A percentile compares a stretch with the other conserved stretches of the same genome.
These are phyloP conservation scores for Drechslerella dactyloides DNA, from an alignment of 2,329 filamentous ascomycete genomes.

Conservation along the genomic window DNA sequence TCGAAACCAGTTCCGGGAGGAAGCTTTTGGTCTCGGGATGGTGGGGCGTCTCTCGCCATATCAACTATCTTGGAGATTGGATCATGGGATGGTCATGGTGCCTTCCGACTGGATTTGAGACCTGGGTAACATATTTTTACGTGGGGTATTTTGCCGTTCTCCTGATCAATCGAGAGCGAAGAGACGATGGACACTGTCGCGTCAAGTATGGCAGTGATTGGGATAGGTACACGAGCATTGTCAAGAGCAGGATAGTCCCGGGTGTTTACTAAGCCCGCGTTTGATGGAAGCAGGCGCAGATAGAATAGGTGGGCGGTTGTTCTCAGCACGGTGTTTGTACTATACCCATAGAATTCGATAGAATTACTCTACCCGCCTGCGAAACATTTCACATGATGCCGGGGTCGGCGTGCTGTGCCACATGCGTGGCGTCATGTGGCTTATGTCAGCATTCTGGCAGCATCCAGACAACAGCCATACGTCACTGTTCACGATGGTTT, in stretches of 20 bases:
- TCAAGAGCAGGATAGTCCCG: constrained; percentile 81
- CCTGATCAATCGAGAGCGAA: constrained; percentile 80
- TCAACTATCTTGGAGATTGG: constrained; percentile 97
- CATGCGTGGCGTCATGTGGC: not conserved
- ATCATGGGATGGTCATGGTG: constrained; percentile 90
- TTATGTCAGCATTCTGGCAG: constrained; percentile 6
- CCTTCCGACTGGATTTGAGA: constrained; percentile 86
- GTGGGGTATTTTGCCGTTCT: constrained; percentile 87
- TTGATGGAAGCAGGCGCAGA: too few species aligned
- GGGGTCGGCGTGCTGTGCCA: not conserved
- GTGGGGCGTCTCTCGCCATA: constrained; percentile 91
- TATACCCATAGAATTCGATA: too few species aligned
- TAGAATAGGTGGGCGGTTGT: too few species aligned
- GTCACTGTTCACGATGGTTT: not conserved
- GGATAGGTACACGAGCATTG: constrained; percentile 83
- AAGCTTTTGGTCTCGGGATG: constrained; percentile 83
- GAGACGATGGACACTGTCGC: constrained; percentile 89
- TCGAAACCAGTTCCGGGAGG: constrained; percentile 81
- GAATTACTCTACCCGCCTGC: too few species aligned
- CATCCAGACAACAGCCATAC: not conserved
- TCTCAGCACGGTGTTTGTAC: too few species aligned
- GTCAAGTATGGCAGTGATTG: constrained; percentile 93
- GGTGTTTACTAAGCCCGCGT: constrained; percentile 71
- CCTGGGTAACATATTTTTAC: constrained; percentile 92
- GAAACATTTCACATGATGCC: not conserved